phyloP scores from a whole-genome alignment of 306 rosid species.

The Alnus glutinosa region DNA sequence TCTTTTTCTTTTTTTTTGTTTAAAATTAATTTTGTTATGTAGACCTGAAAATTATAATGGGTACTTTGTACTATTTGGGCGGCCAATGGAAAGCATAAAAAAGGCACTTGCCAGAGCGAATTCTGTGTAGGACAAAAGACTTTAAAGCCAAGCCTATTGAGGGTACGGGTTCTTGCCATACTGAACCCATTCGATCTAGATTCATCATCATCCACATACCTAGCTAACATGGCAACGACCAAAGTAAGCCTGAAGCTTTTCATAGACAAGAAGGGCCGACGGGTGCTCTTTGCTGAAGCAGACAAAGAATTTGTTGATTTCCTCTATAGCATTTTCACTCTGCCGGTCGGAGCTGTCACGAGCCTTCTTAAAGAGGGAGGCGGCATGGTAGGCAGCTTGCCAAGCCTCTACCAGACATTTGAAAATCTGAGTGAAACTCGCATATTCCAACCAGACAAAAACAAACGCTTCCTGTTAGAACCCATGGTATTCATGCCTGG shows the following conservation, averaged over 20 bases:
- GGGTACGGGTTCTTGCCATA: no score
- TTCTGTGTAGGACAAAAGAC: no score
- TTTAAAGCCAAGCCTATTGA: no score
- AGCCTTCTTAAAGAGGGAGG: background rate
- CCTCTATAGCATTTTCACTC: slow-evolving; percentile 16
- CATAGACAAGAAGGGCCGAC: background rate
- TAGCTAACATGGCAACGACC: background rate
- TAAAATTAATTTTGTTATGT: no score
- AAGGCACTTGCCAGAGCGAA: no score
- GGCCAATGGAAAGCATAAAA: no score
- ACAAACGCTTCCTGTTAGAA: background rate
- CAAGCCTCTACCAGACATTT: slow-evolving; percentile 21
- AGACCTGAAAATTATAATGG: no score
- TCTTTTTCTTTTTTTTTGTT: no score
- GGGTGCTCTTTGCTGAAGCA: slow-evolving; percentile 22
- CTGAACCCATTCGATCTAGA: no score
- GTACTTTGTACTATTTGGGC: no score
- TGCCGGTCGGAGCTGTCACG: slow-evolving; percentile 19
- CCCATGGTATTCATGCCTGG: background rate
- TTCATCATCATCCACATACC: background rate
- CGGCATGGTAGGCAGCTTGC: slow-evolving; percentile 15
- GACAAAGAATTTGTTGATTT: slow-evolving; percentile 24
- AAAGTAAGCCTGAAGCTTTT: slow-evolving; percentile 19
- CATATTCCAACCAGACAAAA: background rate
- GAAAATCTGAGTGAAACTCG: background rate